Percentiles rank a stretch among this genome's conserved stretches.
These are phyloP conservation scores for Stentor roeselii DNA, from an alignment of 73 alveolate species.

Conservation along the genomic window DNA sequence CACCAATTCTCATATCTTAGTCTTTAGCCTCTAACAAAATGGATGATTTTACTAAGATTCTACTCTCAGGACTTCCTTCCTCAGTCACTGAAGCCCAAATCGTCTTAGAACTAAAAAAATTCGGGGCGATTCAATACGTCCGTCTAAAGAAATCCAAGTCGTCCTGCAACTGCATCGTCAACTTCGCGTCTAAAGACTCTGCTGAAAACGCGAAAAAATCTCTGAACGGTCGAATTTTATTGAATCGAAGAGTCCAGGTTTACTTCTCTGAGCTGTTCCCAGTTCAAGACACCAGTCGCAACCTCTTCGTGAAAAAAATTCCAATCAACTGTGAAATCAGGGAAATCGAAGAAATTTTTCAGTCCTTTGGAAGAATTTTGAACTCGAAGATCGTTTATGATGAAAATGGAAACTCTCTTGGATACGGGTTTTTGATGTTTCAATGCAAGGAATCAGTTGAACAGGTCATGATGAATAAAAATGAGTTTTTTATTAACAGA, in stretches of 20 bases:
- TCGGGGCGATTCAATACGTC: not conserved
- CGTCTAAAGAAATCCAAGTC: not conserved
- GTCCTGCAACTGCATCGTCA: not conserved
- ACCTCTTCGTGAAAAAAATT: not conserved
- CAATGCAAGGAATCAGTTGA: not conserved
- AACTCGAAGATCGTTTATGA: constrained; percentile 14
- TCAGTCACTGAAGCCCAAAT: not conserved
- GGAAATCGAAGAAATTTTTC: constrained; percentile 12
- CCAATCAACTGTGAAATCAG: not conserved
- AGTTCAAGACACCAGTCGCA: not conserved
- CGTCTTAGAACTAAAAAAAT: not conserved
- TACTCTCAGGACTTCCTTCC: not conserved
- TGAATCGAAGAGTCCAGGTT: not conserved
- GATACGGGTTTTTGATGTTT: constrained; percentile 11
- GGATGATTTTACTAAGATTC: not conserved
- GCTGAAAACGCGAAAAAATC: not conserved
- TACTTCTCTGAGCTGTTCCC: not conserved
- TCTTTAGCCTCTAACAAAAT: not conserved
- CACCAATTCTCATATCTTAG: too few relatives aligned
- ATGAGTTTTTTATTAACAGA: not conserved
- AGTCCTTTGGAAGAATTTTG: not conserved
- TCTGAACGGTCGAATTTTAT: not conserved
- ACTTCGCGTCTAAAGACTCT: not conserved
- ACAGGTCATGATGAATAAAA: not conserved
- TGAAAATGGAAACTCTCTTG: constrained; percentile 10